Evolutionary conservation across 129 eudicot genomes (phyloP).

Genomic region (Artemisia tridentata): DNA sequence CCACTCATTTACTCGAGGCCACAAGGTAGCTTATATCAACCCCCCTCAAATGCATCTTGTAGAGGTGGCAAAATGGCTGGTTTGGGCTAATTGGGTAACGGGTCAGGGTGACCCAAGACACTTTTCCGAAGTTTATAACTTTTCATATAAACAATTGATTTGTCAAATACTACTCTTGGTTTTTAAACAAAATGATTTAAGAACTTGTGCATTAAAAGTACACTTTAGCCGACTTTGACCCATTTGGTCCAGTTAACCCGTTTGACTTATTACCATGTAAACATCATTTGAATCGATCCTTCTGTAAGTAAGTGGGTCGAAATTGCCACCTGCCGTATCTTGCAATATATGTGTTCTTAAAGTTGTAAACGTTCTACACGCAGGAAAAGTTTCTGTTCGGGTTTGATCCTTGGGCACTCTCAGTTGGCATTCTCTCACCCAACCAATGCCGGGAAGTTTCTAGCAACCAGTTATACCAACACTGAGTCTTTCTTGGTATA

Average conservation of each 20-base stretch:
- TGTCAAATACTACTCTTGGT: not conserved
- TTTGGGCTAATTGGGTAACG: not conserved
- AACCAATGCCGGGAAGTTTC: slow-evolving; percentile 68
- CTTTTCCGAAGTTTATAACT: not conserved
- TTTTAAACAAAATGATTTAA: not conserved
- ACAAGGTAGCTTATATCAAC: slow-evolving; percentile 45
- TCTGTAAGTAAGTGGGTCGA: not conserved
- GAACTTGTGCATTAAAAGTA: not conserved
- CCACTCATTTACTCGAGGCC: slow-evolving; percentile 72
- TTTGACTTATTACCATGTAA: not conserved
- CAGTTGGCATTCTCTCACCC: slow-evolving; percentile 81
- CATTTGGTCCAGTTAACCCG: not conserved
- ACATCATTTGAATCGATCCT: not conserved
- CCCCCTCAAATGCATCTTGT: not conserved
- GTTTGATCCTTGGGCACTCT: slow-evolving; percentile 34
- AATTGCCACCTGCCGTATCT: not conserved
- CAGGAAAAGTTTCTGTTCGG: slow-evolving; percentile 70
- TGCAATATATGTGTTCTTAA: not conserved
- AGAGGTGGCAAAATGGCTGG: slow-evolving; percentile 2
- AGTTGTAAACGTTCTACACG: slow-evolving; percentile 23
- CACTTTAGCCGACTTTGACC: not conserved
- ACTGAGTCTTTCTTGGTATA: slow-evolving; percentile 67
- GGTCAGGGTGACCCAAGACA: not conserved
- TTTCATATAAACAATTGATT: not conserved
- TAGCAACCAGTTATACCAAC: slow-evolving; percentile 60